Conservation (phyloP, 495 filamentous ascomycete genomes). For the Massariosphaeria phaeospora region DNA sequence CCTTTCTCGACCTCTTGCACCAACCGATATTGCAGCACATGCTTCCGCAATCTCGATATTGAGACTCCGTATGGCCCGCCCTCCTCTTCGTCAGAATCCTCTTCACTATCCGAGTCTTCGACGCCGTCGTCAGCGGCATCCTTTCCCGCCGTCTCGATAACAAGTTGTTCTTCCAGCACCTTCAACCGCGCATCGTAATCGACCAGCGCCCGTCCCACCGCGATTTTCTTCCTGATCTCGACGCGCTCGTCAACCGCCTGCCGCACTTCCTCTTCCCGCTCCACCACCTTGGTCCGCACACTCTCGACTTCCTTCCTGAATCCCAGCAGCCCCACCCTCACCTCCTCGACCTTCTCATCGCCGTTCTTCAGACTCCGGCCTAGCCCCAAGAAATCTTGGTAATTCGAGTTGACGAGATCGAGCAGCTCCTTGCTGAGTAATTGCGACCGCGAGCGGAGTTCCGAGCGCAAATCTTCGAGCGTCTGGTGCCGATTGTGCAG, state of each 20-base stretch:
- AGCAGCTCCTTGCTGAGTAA: constrained; percentile 76
- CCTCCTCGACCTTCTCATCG: constrained; percentile 85
- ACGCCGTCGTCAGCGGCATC: constrained; percentile 13
- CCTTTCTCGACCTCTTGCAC: constrained; percentile 48
- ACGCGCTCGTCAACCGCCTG: constrained; percentile 53
- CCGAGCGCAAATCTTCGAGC: constrained; percentile 84
- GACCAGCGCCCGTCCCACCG: constrained; percentile 46
- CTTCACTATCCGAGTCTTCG: constrained; percentile 15
- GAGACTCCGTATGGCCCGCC: constrained; percentile 35
- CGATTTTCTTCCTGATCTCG: constrained; percentile 46
- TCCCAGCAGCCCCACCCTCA: constrained; percentile 78
- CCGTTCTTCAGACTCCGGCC: constrained; percentile 79
- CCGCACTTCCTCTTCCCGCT: constrained; percentile 51
- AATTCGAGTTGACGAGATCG: constrained; percentile 90
- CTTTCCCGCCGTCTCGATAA: constrained; percentile 48
- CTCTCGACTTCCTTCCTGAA: constrained; percentile 73
- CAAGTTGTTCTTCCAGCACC: constrained; percentile 70
- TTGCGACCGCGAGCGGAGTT: constrained; percentile 71
- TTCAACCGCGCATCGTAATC: constrained; percentile 48
- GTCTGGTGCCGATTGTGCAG: constrained; percentile 86
- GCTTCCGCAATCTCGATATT: constrained; percentile 50
- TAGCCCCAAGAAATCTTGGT: constrained; percentile 79
- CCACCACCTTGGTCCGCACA: constrained; percentile 52
- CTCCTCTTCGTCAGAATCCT: constrained; percentile 20
- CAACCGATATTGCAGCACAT: constrained; percentile 55